Evolutionary conservation across 2,329 filamentous ascomycete genomes (phyloP), one percentile per base, ranked within the genome.

Genomic region (Alternaria triticina): DNA sequence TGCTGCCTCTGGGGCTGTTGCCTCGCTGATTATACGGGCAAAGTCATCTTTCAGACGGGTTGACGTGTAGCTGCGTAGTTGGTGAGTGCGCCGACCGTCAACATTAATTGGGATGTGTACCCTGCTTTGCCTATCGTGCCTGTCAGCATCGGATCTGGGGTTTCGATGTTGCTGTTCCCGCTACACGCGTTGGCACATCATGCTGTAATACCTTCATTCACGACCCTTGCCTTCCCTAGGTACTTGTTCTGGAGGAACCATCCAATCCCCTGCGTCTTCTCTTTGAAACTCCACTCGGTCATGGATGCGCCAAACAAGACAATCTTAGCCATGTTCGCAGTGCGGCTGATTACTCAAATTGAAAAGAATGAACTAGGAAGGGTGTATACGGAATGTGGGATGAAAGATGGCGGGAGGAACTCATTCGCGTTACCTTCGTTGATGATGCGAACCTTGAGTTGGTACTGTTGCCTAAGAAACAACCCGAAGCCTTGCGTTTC

Each of bases 401-500:
- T n/a, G 27, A 15, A 27, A n/a, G 20, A 45, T 51, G n/a, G 11
- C 36, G 22, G 40, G 33, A 50, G 10, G 28, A 54, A 36, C n/a
- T 40, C 10, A 11, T 36, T 8, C 10, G 36, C 43, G 66, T 12
- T 68, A 76, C 77, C 77, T 74, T 76, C 65, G 40, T 77, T 76
- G 13, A 72, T 44, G n/a, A 79, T 66, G 3, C 67, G 57, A n/a
- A 64, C 73, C 50, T 74, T 75, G 13, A 65, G 67, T n/a, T 55
- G 36, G 49, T 79, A 79, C 55, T 61, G 61, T 17, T 71, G 54
- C 54, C 71, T 57, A 11, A 79, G 67, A 11, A 69, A 63, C 66
- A 69, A 73, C 8, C 77, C 77, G 47, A 76, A 79, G 6, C 77
- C 77, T 23, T 68, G 52, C 2, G 65, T 74, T 4, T 64, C 10